Percentiles rank a stretch among this genome's conserved stretches.
Evolutionary conservation across 768 basidiomycete species (phyloP).

Genomic region (Aureoboletus auriporus): DNA sequence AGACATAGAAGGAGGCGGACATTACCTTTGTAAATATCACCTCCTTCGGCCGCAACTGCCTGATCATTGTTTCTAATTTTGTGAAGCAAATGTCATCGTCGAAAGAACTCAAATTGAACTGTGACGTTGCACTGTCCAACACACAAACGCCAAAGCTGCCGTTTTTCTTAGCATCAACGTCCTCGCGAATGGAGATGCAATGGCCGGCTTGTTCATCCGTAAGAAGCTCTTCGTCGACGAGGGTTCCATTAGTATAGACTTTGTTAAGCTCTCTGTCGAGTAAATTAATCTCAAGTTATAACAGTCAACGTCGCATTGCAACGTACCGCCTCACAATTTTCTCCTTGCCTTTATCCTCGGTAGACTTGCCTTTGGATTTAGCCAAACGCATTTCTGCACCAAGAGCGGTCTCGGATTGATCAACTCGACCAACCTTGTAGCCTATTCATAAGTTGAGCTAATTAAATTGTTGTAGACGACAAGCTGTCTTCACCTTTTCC

Average conservation of each 20-base stretch:
- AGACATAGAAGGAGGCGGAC: neutral
- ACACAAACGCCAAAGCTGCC: slow-evolving; percentile 85
- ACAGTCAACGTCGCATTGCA: neutral
- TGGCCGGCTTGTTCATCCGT: slow-evolving; percentile 94
- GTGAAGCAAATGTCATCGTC: slow-evolving; percentile 92
- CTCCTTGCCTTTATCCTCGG: slow-evolving; percentile 56
- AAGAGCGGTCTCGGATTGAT: slow-evolving; percentile 94
- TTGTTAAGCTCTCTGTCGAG: slow-evolving; percentile 77
- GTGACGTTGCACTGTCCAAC: slow-evolving; percentile 91
- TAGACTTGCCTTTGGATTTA: slow-evolving; percentile 46
- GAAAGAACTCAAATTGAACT: slow-evolving; percentile 88
- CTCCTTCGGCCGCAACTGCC: slow-evolving; percentile 89
- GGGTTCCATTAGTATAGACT: slow-evolving; percentile 94
- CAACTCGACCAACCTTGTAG: slow-evolving; percentile 94
- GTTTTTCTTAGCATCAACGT: slow-evolving; percentile 29
- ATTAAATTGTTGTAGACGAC: neutral
- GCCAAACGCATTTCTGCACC: slow-evolving; percentile 95
- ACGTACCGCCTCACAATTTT: slow-evolving; percentile 82
- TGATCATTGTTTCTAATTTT: slow-evolving; percentile 86
- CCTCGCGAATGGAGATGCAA: slow-evolving; percentile 84
- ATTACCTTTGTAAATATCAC: slow-evolving; percentile 82
- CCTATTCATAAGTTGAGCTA: slow-evolving; percentile 37
- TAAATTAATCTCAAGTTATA: neutral
- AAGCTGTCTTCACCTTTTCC: slow-evolving; percentile 42
- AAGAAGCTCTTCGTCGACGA: slow-evolving; percentile 85